phyloP scores from a whole-genome alignment of 768 basidiomycete species.

The Tylopilus felleus region DNA sequence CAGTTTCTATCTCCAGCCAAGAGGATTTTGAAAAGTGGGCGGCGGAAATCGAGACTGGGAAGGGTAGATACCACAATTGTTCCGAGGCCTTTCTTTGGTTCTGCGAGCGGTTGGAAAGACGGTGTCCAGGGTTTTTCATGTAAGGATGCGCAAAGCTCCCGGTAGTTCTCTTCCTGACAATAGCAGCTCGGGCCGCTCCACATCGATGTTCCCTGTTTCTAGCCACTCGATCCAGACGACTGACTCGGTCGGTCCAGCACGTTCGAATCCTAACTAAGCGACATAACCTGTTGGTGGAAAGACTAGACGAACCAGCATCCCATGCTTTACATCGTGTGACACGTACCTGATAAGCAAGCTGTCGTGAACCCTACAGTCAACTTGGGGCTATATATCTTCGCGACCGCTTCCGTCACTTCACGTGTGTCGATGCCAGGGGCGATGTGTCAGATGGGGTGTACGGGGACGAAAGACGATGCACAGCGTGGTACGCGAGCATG shows the following conservation, averaged over 20 bases:
- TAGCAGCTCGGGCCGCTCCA: too few species aligned
- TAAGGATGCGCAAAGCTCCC: not conserved
- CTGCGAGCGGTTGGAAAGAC: not conserved
- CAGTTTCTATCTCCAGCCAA: not conserved
- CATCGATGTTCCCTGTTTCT: too few species aligned
- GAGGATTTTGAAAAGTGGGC: not conserved
- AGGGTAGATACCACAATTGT: conserved; percentile 1
- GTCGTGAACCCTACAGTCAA: conserved; percentile 64
- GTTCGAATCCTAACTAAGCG: conserved; percentile 84
- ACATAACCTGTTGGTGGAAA: conserved; percentile 84
- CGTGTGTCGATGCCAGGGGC: conserved; percentile 67
- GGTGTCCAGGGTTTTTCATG: not conserved
- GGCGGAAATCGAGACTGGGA: not conserved
- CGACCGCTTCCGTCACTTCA: conserved; percentile 70
- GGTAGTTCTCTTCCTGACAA: too few species aligned
- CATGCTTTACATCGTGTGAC: not conserved
- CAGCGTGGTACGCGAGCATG: conserved; percentile 85
- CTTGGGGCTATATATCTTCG: conserved; percentile 82
- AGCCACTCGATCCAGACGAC: conserved; percentile 7
- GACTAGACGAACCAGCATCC: conserved; percentile 41
- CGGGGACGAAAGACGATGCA: conserved; percentile 33
- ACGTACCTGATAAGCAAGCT: conserved; percentile 82
- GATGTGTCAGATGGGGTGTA: not conserved
- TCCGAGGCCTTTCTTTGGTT: not conserved
- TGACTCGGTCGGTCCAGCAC: conserved; percentile 71